Conservation (phyloP, 2,329 filamentous ascomycete genomes). For the Alternaria angustiovoidea region DNA sequence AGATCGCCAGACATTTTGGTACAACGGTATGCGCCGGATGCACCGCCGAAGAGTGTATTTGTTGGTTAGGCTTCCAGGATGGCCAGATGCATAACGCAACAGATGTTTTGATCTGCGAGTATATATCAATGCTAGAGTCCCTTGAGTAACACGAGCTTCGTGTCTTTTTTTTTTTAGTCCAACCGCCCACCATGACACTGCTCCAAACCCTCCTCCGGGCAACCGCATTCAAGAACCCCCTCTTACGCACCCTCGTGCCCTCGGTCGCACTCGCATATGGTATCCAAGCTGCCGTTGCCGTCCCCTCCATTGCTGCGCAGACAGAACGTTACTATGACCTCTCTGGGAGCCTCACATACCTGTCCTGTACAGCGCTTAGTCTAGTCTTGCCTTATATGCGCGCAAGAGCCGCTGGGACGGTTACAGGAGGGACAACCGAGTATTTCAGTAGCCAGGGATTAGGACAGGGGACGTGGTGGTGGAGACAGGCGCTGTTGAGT, state of each 20-base stretch:
- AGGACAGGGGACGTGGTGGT: constrained; percentile 58
- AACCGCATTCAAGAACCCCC: constrained; percentile 68
- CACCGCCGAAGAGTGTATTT: neutral
- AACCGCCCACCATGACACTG: constrained; percentile 37
- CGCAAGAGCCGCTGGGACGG: constrained; percentile 59
- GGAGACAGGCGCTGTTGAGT: constrained; percentile 66
- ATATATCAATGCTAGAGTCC: neutral
- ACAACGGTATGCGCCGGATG: constrained; percentile 9
- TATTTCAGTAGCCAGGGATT: constrained; percentile 39
- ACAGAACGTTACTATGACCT: constrained; percentile 74
- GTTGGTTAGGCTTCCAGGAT: neutral
- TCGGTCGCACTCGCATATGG: constrained; percentile 69
- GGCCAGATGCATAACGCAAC: neutral
- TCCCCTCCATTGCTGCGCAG: constrained; percentile 67
- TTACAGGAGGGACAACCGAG: constrained; percentile 47
- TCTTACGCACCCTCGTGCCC: constrained; percentile 69
- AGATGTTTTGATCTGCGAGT: neutral
- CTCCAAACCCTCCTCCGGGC: constrained; percentile 63
- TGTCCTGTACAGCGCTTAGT: constrained; percentile 69
- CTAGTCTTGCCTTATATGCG: constrained; percentile 68
- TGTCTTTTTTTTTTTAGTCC: neutral
- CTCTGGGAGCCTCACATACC: constrained; percentile 71
- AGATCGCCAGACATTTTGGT: constrained; percentile 27
- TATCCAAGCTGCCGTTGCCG: constrained; percentile 68
- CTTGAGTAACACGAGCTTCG: neutral